Conservation (phyloP, 1,284 basidiomycete genomes). For the Cutaneotrichosporon cavernicola region DNA sequence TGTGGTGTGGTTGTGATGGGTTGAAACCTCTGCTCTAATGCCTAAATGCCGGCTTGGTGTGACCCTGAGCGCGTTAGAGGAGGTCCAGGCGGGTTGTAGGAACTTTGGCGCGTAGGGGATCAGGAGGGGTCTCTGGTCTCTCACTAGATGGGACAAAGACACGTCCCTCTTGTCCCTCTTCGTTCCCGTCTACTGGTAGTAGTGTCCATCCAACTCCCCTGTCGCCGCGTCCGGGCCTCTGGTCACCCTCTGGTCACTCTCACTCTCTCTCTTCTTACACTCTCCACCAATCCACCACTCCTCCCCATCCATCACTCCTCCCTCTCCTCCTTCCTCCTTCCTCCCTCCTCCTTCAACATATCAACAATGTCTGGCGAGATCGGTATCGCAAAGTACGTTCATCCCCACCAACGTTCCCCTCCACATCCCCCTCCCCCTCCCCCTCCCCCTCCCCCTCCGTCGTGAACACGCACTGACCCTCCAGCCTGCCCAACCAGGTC, state of each 20-base stretch:
- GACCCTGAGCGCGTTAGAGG: too few relatives aligned
- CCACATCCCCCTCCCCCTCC: not conserved
- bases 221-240: not conserved
- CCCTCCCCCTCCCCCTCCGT: not conserved
- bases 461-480: conserved; percentile 38
- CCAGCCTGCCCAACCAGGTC: conserved; percentile 97
- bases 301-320: not conserved
- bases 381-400: conserved; percentile 54
- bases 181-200: not conserved
- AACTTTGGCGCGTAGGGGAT: too few relatives aligned
- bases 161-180: not conserved
- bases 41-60: not conserved
- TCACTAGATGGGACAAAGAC: not conserved
- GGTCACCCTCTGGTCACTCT: not conserved
- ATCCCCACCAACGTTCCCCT: too few relatives aligned
- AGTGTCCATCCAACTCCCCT: not conserved
- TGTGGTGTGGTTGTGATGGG: not conserved
- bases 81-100: too few relatives aligned
- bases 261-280: not conserved
- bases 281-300: not conserved
- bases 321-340: conserved; percentile 6
- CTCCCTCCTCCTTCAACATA: conserved; percentile 11
- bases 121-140: too few relatives aligned
- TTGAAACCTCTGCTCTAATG: not conserved
- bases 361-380: conserved; percentile 52